Conservation (phyloP, 106 monocot genomes). For the Acanthochlamys bracteata region DNA sequence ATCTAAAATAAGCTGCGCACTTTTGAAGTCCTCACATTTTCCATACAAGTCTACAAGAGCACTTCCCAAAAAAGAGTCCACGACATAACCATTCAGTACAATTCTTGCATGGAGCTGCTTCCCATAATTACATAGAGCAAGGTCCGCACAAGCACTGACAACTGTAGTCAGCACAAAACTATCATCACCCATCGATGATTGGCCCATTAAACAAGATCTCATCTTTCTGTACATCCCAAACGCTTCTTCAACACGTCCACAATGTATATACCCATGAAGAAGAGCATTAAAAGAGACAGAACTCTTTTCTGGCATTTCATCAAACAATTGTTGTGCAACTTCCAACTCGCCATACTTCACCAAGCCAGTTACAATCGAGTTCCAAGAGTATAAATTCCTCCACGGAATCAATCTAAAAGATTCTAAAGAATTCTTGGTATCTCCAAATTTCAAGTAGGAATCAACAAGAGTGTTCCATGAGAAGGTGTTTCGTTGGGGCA, state of each 20-base stretch:
- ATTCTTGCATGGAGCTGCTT: constrained; percentile 48
- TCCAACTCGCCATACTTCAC: constrained; percentile 30
- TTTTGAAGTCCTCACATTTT: constrained; percentile 57
- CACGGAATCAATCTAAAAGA: constrained; percentile 32
- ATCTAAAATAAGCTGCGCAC: constrained; percentile 20
- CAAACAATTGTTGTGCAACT: constrained; percentile 30
- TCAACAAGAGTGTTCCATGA: constrained; percentile 61
- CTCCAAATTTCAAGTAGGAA: constrained; percentile 21
- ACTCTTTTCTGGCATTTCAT: constrained; percentile 52
- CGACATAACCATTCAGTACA: constrained; percentile 18
- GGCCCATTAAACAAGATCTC: not conserved
- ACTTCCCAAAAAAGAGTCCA: constrained; percentile 49
- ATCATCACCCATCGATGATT: constrained; percentile 14
- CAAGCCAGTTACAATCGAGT: constrained; percentile 29
- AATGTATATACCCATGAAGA: constrained; percentile 35
- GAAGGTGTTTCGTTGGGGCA: constrained; percentile 45
- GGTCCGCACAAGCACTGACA: constrained; percentile 47
- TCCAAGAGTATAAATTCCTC: constrained; percentile 55
- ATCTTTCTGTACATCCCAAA: constrained; percentile 27
- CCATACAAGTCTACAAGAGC: constrained; percentile 70
- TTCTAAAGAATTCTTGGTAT: constrained; percentile 7
- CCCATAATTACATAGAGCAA: constrained; percentile 16
- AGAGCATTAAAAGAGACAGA: constrained; percentile 38
- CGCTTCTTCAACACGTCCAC: constrained; percentile 30
- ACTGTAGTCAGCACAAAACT: constrained; percentile 53